A percentile compares a stretch with the other conserved stretches of the same genome.
phyloP scores from a whole-genome alignment of 1,284 basidiomycete genomes.

The Rhodotorula sp. region DNA sequence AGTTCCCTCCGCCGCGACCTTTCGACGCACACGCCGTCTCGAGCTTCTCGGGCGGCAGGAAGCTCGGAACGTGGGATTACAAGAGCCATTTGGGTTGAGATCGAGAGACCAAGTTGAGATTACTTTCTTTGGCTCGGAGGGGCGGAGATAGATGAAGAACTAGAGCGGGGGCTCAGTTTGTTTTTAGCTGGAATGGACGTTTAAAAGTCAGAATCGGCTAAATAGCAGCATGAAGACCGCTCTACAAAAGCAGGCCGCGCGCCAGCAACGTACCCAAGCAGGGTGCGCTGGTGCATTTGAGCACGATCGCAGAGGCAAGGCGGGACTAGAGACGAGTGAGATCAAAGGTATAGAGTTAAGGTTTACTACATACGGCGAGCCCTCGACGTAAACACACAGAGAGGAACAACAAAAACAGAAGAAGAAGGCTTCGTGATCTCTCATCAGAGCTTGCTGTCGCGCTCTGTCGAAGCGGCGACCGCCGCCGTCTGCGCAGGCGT shows the following conservation, averaged over 20 bases:
- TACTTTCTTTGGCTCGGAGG: background rate
- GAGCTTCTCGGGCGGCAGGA: constrained; percentile 10
- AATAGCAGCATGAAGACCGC: no score
- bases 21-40: constrained; percentile 20
- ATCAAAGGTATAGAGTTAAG: no score
- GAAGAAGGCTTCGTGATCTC: background rate
- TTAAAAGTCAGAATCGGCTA: no score
- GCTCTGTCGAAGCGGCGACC: background rate
- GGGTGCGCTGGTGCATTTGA: no score
- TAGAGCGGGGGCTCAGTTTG: background rate
- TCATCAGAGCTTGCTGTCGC: background rate
- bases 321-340: no score
- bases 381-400: no score
- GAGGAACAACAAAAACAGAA: no score
- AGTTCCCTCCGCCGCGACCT: constrained; percentile 38
- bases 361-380: no score
- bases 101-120: background rate
- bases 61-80: constrained; percentile 34
- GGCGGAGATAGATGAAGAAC: background rate
- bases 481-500: background rate
- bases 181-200: no score
- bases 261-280: no score
- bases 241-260: no score
- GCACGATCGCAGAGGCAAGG: no score
- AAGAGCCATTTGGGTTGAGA: constrained; percentile 30